Percentiles rank a stretch among this genome's conserved stretches.
These are phyloP conservation scores for Polyporus arcularius DNA, from an alignment of 768 basidiomycete genomes.

Conservation along the genomic window DNA sequence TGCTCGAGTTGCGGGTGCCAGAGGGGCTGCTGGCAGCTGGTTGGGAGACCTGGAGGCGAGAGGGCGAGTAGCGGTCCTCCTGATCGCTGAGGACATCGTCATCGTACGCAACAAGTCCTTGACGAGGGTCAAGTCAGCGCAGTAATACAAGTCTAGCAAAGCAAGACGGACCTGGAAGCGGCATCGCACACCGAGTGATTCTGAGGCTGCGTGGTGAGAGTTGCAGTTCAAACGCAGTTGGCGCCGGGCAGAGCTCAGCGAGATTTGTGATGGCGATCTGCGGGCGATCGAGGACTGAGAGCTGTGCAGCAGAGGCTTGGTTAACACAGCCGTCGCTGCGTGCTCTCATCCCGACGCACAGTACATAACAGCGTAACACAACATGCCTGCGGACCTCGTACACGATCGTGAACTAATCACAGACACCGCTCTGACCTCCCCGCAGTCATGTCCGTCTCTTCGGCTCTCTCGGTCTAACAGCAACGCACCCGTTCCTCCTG, in stretches of 20 bases:
- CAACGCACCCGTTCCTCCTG: background rate
- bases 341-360: no score
- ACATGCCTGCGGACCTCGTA: no score
- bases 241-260: no score
- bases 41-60: background rate
- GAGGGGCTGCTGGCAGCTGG: background rate
- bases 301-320: no score
- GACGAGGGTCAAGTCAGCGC: background rate
- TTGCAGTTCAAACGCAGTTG: no score
- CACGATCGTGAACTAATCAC: no score
- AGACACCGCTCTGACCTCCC: background rate
- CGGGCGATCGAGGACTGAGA: no score
- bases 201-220: no score
- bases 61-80: constrained; percentile 25
- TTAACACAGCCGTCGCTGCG: no score
- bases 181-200: background rate
- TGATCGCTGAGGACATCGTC: constrained; percentile 64
- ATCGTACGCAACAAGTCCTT: constrained; percentile 65
- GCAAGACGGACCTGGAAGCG: background rate
- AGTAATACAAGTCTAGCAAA: background rate
- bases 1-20: constrained; percentile 11
- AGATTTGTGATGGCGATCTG: no score
- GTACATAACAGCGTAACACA: no score
- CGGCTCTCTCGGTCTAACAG: background rate
- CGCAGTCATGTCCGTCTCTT: background rate